These are phyloP conservation scores for Quercus tomentella DNA, from an alignment of 331 rosid species.

Conservation along the genomic window DNA sequence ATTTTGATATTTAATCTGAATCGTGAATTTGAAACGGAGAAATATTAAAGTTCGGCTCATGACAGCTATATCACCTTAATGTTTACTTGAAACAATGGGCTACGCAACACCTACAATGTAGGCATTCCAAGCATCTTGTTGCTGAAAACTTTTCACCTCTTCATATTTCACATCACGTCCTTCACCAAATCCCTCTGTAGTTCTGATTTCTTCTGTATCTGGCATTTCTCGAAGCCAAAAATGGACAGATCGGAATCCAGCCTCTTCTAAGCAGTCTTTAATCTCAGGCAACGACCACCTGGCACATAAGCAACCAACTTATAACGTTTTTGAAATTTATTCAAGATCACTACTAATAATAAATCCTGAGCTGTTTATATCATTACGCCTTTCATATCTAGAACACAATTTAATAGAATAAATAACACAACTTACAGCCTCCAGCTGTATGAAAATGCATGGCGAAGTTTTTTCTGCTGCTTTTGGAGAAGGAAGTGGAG, in stretches of 20 bases:
- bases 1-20: background rate
- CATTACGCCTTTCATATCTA: conserved; percentile 2
- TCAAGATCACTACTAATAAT: background rate
- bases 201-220: conserved; percentile 44
- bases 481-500: conserved; percentile 78
- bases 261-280: conserved; percentile 83
- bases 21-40: no score
- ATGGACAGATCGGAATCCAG: conserved; percentile 75
- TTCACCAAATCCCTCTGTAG: conserved; percentile 62
- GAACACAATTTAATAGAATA: background rate
- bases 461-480: conserved; percentile 70
- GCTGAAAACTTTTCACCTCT: conserved; percentile 69
- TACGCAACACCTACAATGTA: conserved; percentile 75
- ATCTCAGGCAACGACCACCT: conserved; percentile 98
- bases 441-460: conserved; percentile 94
- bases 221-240: conserved; percentile 88
- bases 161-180: conserved; percentile 72
- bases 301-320: conserved; percentile 9
- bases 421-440: conserved; percentile 69
- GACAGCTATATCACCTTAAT: no score
- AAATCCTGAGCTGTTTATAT: conserved; percentile 3
- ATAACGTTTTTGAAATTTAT: conserved; percentile 13
- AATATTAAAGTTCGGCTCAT: background rate
- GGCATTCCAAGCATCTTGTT: conserved; percentile 89
- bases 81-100: conserved; percentile 2